Evolutionary conservation across 1,139 yeast genomes (phyloP), one percentile per base, ranked within the genome.

Genomic region (Blastobotrys elegans): DNA sequence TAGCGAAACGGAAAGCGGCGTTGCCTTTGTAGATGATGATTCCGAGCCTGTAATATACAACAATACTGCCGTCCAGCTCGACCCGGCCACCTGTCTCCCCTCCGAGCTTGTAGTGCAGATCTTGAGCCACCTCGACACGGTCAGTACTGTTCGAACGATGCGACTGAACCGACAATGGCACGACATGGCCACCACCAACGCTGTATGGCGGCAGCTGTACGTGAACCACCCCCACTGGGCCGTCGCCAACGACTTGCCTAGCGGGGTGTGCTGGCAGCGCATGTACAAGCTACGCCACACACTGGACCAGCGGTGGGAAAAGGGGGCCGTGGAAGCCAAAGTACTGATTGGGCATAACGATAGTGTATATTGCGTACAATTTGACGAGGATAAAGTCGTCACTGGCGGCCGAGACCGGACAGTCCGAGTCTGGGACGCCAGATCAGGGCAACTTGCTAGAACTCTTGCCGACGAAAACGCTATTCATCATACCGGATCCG

Each of bases 391-490:
- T 2, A 56, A 55, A 33, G 65, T 67, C 13, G 57, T 67, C 26
- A 66, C 71, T 1, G 71, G 72, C 3, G 63, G 70, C 3, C 50
- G 68, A 4, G 72, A 68, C 48, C 53, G 55, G n/a, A 58, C 67
- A 5, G 56, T 68, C 21, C 60, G 60, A 34, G 59, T 68, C 4
- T 68, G 70, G 71, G 56, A 60, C 33, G 45, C 62, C 7, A 43
- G 50, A n/a, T 54, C 62, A 10, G 66, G 65, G 1, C 48, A 50
- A 17, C 49, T 60, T 17, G 33, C 60, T n/a, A 47, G 50, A 21
- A 53, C 64, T 2, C 50, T 64, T 16, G 63, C 60, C 11, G 4
- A 6, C 11, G 17, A 6, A 3, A 3, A 21, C 14, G 4, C 14
- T 18, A 47, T 62, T 7, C 46, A 47, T 17, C 71, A 67, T 48